Evolutionary conservation across 768 basidiomycete genomes (phyloP), one percentile per base, ranked within the genome.

Genomic region (Chalciporus piperatus): DNA sequence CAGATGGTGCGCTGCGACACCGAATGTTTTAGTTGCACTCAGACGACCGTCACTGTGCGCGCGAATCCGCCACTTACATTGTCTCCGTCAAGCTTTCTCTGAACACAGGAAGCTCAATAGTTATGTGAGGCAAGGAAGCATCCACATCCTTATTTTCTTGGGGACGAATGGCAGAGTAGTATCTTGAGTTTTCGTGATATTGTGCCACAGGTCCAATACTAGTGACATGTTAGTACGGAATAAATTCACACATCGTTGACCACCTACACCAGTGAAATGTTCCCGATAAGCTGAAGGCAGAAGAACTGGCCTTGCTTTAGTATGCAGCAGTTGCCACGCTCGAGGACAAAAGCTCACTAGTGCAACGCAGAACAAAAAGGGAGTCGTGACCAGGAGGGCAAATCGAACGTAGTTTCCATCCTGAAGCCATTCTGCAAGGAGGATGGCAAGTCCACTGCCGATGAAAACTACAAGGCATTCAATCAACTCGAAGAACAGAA

Each of bases 201-300:
- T 93, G 92, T 2, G 89, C 82, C 20, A 94, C 86, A 9, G 92
- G 92, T 25, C 91, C 91, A 54, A 92, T 56, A 40, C 87, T 87
- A 50, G 16, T 35, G 2, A 35, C 3, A 35, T 19, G n/a, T 66
- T 6, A 55, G 41, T 30, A 42, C 8, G 43, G 3, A 42, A n/a
- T 33, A 23, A 50, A 16, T 52, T 45, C 23, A 8, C 33, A 28
- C n/a, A 28, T 8, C 17, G 50, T 32, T n/a, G 47, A 19, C 4
- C 14, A 56, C 47, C 28, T 65, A 88, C 86, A 77, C 70, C 69
- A 83, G 83, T 4, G 82, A 72, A 14, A 88, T 38, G 46, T 80
- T 85, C 19, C 80, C 76, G 13, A 90, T 62, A 13, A 88, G 74
- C 63, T 88, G 86, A n/a, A 86, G 70, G 16, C 81, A 74, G 65